Conservation (phyloP, 2,329 filamentous ascomycete genomes). For the Bertia moriformis region DNA sequence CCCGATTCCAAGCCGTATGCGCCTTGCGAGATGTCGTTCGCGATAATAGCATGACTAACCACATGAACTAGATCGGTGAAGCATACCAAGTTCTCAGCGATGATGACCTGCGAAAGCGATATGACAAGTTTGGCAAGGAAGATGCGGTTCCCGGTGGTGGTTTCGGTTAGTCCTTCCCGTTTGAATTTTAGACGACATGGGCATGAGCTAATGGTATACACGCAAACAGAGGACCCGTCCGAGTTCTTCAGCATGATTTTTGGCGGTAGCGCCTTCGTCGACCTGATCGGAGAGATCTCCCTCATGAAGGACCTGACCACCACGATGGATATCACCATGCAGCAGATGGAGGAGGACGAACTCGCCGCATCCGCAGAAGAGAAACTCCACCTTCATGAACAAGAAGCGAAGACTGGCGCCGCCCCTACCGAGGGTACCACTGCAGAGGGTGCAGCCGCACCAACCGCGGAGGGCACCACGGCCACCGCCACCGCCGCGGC, state of each 20-base stretch:
- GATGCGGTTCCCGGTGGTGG: constrained; percentile 78
- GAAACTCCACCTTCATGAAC: constrained; percentile 22
- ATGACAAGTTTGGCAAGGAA: constrained; percentile 96
- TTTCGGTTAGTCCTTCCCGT: constrained; percentile 40
- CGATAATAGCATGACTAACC: neutral
- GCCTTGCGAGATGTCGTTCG: no score
- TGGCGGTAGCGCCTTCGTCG: neutral
- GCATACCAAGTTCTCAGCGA: constrained; percentile 74
- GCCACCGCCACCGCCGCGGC: neutral
- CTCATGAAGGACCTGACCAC: constrained; percentile 97
- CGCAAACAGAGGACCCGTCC: constrained; percentile 63
- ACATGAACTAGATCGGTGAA: constrained; percentile 43
- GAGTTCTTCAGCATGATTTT: constrained; percentile 99
- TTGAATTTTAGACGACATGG: neutral
- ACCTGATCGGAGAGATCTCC: constrained; percentile 38
- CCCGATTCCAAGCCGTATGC: constrained; percentile 68
- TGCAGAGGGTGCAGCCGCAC: neutral
- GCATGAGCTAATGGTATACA: no score
- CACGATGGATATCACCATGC: constrained; percentile 95
- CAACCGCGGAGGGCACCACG: neutral
- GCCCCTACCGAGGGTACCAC: constrained; percentile 8
- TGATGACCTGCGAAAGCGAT: constrained; percentile 71
- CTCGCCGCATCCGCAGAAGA: constrained; percentile 34
- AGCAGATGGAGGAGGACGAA: constrained; percentile 59
- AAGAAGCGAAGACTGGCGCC: constrained; percentile 12